Percentiles rank a stretch among this genome's conserved stretches.
phyloP scores from a whole-genome alignment of 1,284 basidiomycete species.

The Macrocystidia cucumis region DNA sequence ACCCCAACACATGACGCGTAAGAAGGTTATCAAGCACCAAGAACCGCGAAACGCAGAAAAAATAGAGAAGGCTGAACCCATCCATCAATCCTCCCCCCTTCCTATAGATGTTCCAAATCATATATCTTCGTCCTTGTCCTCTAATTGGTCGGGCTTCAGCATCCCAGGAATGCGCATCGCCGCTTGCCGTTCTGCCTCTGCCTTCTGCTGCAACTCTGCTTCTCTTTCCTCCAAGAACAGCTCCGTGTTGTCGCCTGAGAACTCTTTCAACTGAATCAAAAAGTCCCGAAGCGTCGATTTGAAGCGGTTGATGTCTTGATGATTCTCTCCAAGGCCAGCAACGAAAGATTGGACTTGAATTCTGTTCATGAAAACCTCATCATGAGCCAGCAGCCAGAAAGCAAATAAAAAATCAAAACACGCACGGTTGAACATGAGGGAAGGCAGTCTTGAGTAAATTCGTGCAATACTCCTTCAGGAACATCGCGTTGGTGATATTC shows the following conservation, averaged over 20 bases:
- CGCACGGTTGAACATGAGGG: conserved; percentile 82
- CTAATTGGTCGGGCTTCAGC: conserved; percentile 92
- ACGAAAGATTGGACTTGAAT: conserved; percentile 78
- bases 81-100: too few species aligned
- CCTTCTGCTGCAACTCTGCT: conserved; percentile 61
- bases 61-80: too few species aligned
- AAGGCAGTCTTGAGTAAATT: conserved; percentile 86
- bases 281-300: conserved; percentile 92
- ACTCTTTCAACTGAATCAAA: conserved; percentile 91
- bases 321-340: conserved; percentile 76
- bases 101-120: conserved; percentile 27
- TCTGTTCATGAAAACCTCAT: conserved; percentile 22
- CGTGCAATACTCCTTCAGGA: conserved; percentile 85
- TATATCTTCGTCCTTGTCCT: conserved; percentile 86
- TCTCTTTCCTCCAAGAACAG: conserved; percentile 96
- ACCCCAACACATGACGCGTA: too few species aligned
- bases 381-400: neutral
- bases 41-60: too few species aligned
- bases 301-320: conserved; percentile 89
- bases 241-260: conserved; percentile 65
- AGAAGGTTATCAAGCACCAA: too few species aligned
- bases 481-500: conserved; percentile 74
- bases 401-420: conserved; percentile 13
- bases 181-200: conserved; percentile 77
- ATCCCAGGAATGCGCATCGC: conserved; percentile 97